These are phyloP conservation scores for Acorus gramineus DNA, from an alignment of 106 monocot species.

Conservation along the genomic window DNA sequence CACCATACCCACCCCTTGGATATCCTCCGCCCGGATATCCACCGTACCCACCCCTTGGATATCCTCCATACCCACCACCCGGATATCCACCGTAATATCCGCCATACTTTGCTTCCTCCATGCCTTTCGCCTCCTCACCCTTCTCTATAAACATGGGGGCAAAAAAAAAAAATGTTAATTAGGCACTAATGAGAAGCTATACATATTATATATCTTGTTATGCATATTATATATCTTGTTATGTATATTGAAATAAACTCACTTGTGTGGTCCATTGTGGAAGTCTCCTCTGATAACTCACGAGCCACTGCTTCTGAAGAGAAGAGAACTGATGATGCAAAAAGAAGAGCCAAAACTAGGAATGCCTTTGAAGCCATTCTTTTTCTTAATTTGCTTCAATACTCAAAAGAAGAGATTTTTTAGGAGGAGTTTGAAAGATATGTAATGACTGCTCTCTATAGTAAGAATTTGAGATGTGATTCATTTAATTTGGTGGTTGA, in stretches of 20 bases:
- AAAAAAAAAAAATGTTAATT: not conserved
- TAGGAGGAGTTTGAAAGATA: too few species aligned
- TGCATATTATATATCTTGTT: conserved; percentile 4
- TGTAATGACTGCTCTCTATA: too few species aligned
- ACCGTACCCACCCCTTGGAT: not conserved
- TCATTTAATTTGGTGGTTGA: too few species aligned
- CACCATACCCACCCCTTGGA: conserved; percentile 2
- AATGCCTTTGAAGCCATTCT: conserved; percentile 32
- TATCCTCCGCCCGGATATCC: conserved; percentile 8
- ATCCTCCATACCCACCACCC: conserved; percentile 11
- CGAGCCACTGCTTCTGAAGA: conserved; percentile 19
- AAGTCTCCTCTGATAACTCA: conserved; percentile 9
- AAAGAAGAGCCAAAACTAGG: conserved; percentile 19
- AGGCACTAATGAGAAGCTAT: conserved; percentile 1
- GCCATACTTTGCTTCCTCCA: conserved; percentile 1
- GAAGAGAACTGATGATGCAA: conserved; percentile 14
- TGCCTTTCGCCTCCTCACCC: not conserved
- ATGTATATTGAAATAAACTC: not conserved
- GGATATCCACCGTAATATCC: conserved; percentile 4
- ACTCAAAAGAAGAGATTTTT: too few species aligned
- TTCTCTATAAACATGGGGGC: too few species aligned
- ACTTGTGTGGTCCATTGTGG: not conserved
- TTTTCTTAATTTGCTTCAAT: too few species aligned
- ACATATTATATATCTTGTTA: conserved; percentile 12
- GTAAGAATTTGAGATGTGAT: too few species aligned